Percentiles rank a stretch among this genome's conserved stretches.
Evolutionary conservation across 805 yeast species (phyloP).

Genomic region (Brettanomyces naardenensis): DNA sequence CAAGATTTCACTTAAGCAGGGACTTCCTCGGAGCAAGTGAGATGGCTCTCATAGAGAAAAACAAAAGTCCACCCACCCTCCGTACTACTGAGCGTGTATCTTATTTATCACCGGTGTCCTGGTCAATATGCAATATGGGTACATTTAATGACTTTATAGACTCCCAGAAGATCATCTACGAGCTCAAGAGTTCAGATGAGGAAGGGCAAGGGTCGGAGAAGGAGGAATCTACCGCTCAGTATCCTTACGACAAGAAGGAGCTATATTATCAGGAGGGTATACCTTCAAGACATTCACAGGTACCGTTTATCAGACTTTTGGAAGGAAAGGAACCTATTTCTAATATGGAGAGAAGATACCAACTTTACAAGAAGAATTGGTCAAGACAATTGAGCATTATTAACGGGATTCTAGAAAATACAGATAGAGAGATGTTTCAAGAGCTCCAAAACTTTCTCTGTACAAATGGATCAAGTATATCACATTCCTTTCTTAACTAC

Average conservation of each 20-base stretch:
- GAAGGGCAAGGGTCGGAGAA: background rate
- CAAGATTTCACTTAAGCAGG: too few species aligned
- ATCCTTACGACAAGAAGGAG: slow-evolving; percentile 4
- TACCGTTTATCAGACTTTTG: slow-evolving; percentile 36
- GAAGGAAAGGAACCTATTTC: slow-evolving; percentile 35
- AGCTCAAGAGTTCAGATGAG: slow-evolving; percentile 9
- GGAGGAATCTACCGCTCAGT: background rate
- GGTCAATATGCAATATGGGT: too few species aligned
- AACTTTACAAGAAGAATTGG: slow-evolving; percentile 34
- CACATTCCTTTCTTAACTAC: too few species aligned
- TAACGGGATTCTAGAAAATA: slow-evolving; percentile 21
- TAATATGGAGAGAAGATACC: slow-evolving; percentile 32
- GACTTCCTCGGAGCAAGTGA: too few species aligned
- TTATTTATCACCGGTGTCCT: too few species aligned
- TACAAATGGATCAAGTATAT: slow-evolving; percentile 3
- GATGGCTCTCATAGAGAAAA: too few species aligned
- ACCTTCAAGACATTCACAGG: slow-evolving; percentile 10
- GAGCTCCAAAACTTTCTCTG: slow-evolving; percentile 22
- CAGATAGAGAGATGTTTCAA: slow-evolving; percentile 28
- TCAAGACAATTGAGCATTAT: slow-evolving; percentile 24
- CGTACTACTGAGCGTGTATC: too few species aligned
- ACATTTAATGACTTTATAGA: slow-evolving; percentile 19
- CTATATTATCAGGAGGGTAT: slow-evolving; percentile 15
- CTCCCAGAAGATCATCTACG: slow-evolving; percentile 26
- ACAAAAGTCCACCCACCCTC: too few species aligned